Evolutionary conservation across 1,284 basidiomycete genomes (phyloP).

Genomic region (Marasmius sp.): DNA sequence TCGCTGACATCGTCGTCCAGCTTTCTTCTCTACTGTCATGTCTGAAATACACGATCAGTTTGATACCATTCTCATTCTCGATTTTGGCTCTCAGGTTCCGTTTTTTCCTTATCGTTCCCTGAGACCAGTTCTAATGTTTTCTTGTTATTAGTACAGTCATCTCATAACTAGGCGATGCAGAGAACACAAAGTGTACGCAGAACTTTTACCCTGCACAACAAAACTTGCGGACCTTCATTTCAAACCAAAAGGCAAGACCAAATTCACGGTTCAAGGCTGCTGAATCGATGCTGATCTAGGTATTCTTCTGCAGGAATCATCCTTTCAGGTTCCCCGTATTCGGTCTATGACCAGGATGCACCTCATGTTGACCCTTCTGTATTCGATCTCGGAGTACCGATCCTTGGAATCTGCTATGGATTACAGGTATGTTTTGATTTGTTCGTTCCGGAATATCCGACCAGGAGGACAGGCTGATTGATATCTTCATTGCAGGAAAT

Average conservation of each 20-base stretch:
- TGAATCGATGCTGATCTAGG: background rate
- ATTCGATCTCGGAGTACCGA: slow-evolving; percentile 89
- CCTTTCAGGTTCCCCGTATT: slow-evolving; percentile 97
- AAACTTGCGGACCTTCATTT: slow-evolving; percentile 89
- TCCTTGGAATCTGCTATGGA: slow-evolving; percentile 98
- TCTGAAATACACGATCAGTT: slow-evolving; percentile 93
- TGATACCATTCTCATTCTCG: slow-evolving; percentile 95
- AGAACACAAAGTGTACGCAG: slow-evolving; percentile 97
- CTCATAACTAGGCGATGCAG: slow-evolving; percentile 97
- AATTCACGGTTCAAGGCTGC: background rate
- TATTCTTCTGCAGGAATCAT: slow-evolving; percentile 98
- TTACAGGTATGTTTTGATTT: slow-evolving; percentile 65
- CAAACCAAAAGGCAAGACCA: slow-evolving; percentile 83
- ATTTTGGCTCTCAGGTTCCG: slow-evolving; percentile 94
- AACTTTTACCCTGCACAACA: slow-evolving; percentile 96
- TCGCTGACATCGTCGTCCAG: background rate
- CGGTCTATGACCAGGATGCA: slow-evolving; percentile 92
- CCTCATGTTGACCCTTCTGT: slow-evolving; percentile 96
- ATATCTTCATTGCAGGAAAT: slow-evolving; percentile 67
- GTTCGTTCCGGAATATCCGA: background rate
- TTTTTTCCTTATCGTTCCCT: slow-evolving; percentile 1
- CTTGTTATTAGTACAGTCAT: slow-evolving; percentile 83
- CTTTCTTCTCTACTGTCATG: slow-evolving; percentile 40
- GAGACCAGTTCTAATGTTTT: slow-evolving; percentile 11
- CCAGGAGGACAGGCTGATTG: background rate